Base-by-base conservation (phyloP, 2,329 filamentous ascomycete species). In the Pseudohalonectria lignicola region DNA sequence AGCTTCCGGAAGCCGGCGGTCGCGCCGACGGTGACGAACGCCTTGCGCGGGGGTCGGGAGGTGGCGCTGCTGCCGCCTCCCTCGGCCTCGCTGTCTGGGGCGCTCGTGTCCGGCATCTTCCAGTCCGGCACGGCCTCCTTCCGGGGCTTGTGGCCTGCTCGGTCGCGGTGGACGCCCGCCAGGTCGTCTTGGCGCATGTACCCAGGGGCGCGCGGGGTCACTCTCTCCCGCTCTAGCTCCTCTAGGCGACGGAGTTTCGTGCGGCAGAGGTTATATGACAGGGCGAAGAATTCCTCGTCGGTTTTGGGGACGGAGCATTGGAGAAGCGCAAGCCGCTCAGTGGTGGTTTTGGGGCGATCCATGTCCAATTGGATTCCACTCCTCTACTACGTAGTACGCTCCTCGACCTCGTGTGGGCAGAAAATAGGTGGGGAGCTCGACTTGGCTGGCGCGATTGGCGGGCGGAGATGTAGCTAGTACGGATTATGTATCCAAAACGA, bases 21-120 rank as follows among this genome's bases (percentile, higher is more conserved):
- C 5, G 92, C 90, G 40, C 92, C 92, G 21, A 94, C 82, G 0
- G 92, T 96, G 39, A 95, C 81, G 47, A 98, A 84, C 55, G 85
- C 47, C 1, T 15, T 28, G 29, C 36, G 36, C 4, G 36, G 29
- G 9, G 19, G 29, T 5, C 17, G 19, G 9, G 9, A 13, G 23
- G 7, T 26, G 23, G 23, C 12, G 23, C n/a, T n/a, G 23, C 23
- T 21, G 45, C 34, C 39, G 39, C 2, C 30, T 40, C n/a, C n/a
- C n/a, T n/a, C n/a, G 2, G 25, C 16, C 35, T 37, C 35, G 12
- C 25, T 28, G 1, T 26, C 16, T 2, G 35, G 35, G 10, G 35
- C 16, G 10, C 9, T 19, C 16, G 18, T 21, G 10, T 34, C 31
- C 18, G 23, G 5, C 2, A 12, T n/a, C 15, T n/a, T 19, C 2